Base-by-base conservation (phyloP, 2,329 filamentous ascomycete genomes). In the Pestalotiopsis sp. region DNA sequence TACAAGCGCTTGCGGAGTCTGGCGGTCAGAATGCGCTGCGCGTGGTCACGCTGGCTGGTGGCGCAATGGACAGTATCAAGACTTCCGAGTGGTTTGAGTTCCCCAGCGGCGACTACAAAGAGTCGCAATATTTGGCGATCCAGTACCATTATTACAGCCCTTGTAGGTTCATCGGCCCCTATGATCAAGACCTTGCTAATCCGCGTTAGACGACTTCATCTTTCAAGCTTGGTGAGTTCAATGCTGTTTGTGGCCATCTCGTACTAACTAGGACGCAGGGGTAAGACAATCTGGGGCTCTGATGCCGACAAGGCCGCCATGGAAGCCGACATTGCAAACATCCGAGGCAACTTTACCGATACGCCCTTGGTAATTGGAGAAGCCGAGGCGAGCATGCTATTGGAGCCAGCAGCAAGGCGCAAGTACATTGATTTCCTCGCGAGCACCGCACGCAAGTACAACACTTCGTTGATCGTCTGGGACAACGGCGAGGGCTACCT, bases 121-220 rank as follows among this genome's bases (percentile, higher is more conserved):
- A 87, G 26, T 24, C 38, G 3, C 24, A 63, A 9, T 48, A 63
- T 0, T 89, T 85, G 82, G 86, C 84, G 0, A 81, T 89, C 38
- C 87, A 89, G 73, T 89, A 87, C 73, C 88, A 90, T 72, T 89
- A 89, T 75, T 90, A 89, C 76, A 83, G 81, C 9, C 86, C 85
- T 11, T 88, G 73, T 73, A 66, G 67, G 73, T 67, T 26, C n/a
- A 13, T 35, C 13, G 6, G 35, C 9, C 17, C 30, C 0, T 35
- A 11, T 39, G 3, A 7, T n/a, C 4, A n/a, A 35, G 13, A 2
- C 14, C 3, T 17, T 24, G 26, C 39, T 14, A 64, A 40, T 6
- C 1, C 2, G 14, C 40, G 13, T 24, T 52, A 73, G 72, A 85
- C 76, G 83, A 83, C 69, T 83, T 83, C 63, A 78, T 81, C 17